Percentiles rank a stretch among this genome's conserved stretches.
These are phyloP conservation scores for Dovyalis caffra DNA, from an alignment of 345 rosid genomes.

Conservation along the genomic window DNA sequence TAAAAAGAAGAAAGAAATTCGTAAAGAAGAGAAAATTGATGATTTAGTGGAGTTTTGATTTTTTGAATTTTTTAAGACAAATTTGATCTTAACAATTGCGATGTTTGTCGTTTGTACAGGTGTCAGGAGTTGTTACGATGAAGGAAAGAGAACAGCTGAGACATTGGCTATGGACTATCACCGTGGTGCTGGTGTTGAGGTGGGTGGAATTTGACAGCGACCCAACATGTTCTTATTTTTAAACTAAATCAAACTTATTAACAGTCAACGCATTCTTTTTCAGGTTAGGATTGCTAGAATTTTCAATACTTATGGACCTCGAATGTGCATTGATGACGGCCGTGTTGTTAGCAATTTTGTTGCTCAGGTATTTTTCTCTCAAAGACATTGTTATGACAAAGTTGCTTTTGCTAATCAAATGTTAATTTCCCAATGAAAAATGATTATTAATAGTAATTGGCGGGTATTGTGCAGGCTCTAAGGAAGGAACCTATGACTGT, in stretches of 20 bases:
- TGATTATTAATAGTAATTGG: background rate
- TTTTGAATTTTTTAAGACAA: background rate
- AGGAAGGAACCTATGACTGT: slow-evolving; percentile 98
- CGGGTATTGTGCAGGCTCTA: slow-evolving; percentile 57
- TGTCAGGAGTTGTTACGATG: slow-evolving; percentile 98
- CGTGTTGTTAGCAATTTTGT: slow-evolving; percentile 98
- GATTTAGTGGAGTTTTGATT: background rate
- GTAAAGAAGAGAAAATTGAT: background rate
- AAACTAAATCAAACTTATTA: background rate
- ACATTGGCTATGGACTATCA: slow-evolving; percentile 98
- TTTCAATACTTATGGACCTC: slow-evolving; percentile 93
- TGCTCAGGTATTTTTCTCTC: slow-evolving; percentile 74
- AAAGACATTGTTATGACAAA: too few species aligned
- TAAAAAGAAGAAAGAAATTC: background rate
- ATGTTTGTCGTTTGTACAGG: slow-evolving; percentile 45
- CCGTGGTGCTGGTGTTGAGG: slow-evolving; percentile 93
- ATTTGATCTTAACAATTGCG: background rate
- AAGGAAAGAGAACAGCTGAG: slow-evolving; percentile 97
- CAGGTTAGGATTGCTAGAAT: slow-evolving; percentile 98
- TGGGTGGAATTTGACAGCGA: slow-evolving; percentile 14
- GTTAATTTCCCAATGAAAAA: background rate
- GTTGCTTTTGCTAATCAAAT: background rate
- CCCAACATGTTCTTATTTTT: background rate
- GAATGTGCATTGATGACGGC: slow-evolving; percentile 99
- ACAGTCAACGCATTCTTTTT: background rate